Evolutionary conservation across 495 filamentous ascomycete genomes (phyloP).

Genomic region (Penicillium subrubescens): DNA sequence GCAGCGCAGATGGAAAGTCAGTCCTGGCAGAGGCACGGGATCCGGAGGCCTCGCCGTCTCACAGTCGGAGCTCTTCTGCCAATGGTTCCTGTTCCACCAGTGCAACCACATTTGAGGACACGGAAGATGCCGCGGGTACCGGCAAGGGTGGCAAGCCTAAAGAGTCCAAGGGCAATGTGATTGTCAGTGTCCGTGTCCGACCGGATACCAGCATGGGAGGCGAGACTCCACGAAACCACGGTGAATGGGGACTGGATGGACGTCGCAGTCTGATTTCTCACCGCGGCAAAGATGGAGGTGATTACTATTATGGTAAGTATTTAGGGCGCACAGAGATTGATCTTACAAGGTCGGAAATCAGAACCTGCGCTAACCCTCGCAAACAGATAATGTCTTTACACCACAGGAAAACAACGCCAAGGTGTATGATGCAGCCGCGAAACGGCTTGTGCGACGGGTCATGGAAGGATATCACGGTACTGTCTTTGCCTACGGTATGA

Average conservation of each 20-base stretch:
- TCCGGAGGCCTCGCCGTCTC: conserved; percentile 78
- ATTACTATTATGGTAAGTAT: conserved; percentile 85
- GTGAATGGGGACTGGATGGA: conserved; percentile 94
- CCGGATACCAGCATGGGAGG: conserved; percentile 65
- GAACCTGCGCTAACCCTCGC: conserved; percentile 6
- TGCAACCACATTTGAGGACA: conserved; percentile 81
- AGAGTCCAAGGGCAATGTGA: conserved; percentile 89
- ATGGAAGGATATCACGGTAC: conserved; percentile 99
- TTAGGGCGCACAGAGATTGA: background rate
- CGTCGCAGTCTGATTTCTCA: conserved; percentile 79
- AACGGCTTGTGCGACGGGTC: conserved; percentile 89
- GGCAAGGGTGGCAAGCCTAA: conserved; percentile 40
- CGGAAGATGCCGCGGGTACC: conserved; percentile 42
- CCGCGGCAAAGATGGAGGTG: conserved; percentile 84
- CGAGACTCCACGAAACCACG: conserved; percentile 62
- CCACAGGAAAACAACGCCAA: conserved; percentile 88
- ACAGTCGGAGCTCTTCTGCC: conserved; percentile 86
- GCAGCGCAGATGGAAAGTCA: conserved; percentile 73
- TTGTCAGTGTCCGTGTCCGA: conserved; percentile 92
- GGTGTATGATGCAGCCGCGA: conserved; percentile 92
- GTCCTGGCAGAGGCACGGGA: conserved; percentile 61
- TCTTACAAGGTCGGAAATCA: background rate
- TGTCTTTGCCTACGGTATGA: conserved; percentile 99
- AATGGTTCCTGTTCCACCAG: conserved; percentile 90
- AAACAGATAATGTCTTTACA: conserved; percentile 89